phyloP scores from a whole-genome alignment of 345 rosid species.

The Garcia nutans region DNA sequence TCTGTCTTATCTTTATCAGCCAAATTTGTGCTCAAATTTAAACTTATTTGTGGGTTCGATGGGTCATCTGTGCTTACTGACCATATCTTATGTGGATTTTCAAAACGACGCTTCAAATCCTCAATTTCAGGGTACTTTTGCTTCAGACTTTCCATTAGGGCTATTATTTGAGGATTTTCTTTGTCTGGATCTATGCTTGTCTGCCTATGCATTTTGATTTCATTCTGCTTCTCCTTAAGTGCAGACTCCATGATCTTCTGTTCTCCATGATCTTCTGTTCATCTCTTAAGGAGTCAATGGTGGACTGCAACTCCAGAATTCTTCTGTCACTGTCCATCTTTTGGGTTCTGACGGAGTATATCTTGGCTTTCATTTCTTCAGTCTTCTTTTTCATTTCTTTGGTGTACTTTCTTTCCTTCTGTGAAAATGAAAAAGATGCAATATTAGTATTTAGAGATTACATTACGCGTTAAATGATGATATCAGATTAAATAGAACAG shows the following conservation, averaged over 20 bases:
- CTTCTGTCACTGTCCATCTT: conserved; percentile 52
- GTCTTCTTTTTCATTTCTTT: conserved; percentile 43
- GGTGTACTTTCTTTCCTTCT: conserved; percentile 51
- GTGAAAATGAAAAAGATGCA: conserved; percentile 12
- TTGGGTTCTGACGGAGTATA: conserved; percentile 39
- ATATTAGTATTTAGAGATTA: not conserved
- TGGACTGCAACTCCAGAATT: conserved; percentile 51
- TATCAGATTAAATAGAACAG: not conserved
- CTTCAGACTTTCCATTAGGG: conserved; percentile 43
- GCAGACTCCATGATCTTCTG: conserved; percentile 43
- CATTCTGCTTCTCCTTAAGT: conserved; percentile 44
- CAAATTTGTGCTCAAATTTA: conserved; percentile 9
- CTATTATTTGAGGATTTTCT: conserved; percentile 23
- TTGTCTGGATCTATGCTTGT: conserved; percentile 18
- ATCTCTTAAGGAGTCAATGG: conserved; percentile 52
- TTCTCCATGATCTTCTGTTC: conserved; percentile 53
- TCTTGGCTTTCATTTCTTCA: conserved; percentile 46
- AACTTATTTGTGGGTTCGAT: conserved; percentile 7
- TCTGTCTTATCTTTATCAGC: conserved; percentile 18
- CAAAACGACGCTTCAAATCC: conserved; percentile 42
- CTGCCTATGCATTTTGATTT: conserved; percentile 39
- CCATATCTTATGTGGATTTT: conserved; percentile 23
- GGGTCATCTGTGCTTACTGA: conserved; percentile 36
- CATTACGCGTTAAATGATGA: too few species aligned
- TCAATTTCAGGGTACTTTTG: conserved; percentile 51